phyloP scores from a whole-genome alignment of 768 basidiomycete genomes.

The Pleurotus platypus region DNA sequence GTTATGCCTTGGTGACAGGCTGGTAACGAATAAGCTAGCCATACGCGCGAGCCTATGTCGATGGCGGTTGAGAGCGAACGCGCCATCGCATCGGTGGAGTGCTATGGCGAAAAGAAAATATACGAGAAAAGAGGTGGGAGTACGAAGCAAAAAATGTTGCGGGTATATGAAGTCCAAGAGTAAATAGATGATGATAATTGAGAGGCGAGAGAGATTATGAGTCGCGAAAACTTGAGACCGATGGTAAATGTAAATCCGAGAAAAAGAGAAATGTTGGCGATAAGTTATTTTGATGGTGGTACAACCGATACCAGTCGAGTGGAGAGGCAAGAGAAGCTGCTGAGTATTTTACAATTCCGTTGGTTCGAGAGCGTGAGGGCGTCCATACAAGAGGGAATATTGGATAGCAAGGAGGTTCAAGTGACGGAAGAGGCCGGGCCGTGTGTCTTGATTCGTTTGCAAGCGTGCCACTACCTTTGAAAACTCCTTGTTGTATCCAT shows the following conservation, averaged over 20 bases:
- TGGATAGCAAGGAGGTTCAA: not conserved
- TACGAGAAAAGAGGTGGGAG: not conserved
- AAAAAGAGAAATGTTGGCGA: not conserved
- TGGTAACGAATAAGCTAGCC: too few species aligned
- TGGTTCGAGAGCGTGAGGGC: too few species aligned
- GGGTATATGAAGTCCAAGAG: slow-evolving; percentile 7
- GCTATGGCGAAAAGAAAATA: not conserved
- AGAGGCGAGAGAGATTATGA: slow-evolving; percentile 5
- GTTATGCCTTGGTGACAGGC: too few species aligned
- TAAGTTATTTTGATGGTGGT: not conserved
- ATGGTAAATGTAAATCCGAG: not conserved
- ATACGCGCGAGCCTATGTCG: not conserved
- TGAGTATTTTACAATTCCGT: not conserved
- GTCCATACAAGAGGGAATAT: too few species aligned
- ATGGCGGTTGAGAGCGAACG: not conserved
- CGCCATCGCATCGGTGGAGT: not conserved
- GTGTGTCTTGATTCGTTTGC: slow-evolving; percentile 5
- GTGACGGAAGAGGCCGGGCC: slow-evolving; percentile 1
- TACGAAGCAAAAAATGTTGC: not conserved
- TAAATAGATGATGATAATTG: slow-evolving; percentile 7
- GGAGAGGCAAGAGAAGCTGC: not conserved
- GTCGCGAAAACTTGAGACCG: not conserved
- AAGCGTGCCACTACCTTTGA: slow-evolving; percentile 6
- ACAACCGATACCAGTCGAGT: slow-evolving; percentile 3
- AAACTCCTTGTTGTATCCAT: not conserved